Conservation (phyloP, 129 eudicot genomes). For the Pseudognaphalium luteoalbum region DNA sequence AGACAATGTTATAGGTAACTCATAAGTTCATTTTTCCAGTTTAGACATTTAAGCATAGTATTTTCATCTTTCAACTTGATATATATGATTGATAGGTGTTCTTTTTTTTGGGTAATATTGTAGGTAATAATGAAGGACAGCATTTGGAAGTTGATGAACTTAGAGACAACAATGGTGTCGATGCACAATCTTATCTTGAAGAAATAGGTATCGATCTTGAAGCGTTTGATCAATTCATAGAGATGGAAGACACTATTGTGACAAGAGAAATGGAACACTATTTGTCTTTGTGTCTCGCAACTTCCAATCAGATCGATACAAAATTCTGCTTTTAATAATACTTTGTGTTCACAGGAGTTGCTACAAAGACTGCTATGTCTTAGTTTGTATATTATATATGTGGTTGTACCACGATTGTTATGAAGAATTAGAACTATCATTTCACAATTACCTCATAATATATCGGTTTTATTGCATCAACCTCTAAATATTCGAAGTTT, state of each 20-base stretch:
- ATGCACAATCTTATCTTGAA: neutral
- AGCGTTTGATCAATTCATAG: neutral
- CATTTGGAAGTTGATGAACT: constrained; percentile 3
- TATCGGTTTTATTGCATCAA: too few relatives aligned
- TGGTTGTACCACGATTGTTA: too few relatives aligned
- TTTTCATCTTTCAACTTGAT: neutral
- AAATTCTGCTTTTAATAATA: neutral
- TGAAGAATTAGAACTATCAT: too few relatives aligned
- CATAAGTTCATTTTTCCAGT: neutral
- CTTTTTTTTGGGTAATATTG: neutral
- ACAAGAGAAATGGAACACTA: neutral
- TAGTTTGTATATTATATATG: neutral
- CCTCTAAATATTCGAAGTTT: too few relatives aligned
- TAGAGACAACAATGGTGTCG: neutral
- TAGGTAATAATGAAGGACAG: constrained; percentile 1
- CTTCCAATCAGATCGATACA: neutral
- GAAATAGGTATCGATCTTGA: constrained; percentile 1
- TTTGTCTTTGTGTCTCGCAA: neutral
- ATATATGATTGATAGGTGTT: neutral
- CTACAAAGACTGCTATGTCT: neutral
- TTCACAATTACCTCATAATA: too few relatives aligned
- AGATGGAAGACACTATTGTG: neutral
- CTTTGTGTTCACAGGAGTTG: neutral
- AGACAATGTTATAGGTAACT: neutral
- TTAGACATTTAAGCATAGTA: neutral